Base-by-base conservation (phyloP, 306 rosid genomes). In the Vigna unguiculata region DNA sequence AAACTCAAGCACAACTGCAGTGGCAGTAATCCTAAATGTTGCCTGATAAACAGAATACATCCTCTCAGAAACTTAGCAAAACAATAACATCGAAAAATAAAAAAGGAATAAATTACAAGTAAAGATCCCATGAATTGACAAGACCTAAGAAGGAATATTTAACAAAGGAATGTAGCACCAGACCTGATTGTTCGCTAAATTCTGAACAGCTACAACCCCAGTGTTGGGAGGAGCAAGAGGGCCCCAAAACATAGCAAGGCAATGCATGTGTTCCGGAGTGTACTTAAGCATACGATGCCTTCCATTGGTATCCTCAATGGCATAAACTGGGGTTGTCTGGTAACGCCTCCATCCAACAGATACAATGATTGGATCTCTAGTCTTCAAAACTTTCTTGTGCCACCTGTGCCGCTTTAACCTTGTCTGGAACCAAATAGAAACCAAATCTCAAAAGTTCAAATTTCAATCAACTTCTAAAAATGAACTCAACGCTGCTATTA, bases 281-380 rank as follows among this genome's bases (percentile, higher is more conserved):
- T 95, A 95, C 83, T 95, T 95, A 58, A 95, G 97, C 97, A 92
- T 92, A 2, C 96, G 96, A 66, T 86, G 88, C 86, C 97, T 92
- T 76, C 97, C 99, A 83, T 90, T 90, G 40, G 10, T 59, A 83
- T 92, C 99, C 80, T 95, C 97, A 73, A 83, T 90, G 70, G 96
- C 93, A 86, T 92, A 95, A 82, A 95, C 83, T 58, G 97, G 99
- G 48, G 85, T 85, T 61, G 97, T 95, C 83, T 95, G 99, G 84
- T 92, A 95, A 47, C 97, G 96, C 78, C 99, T 90, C 99, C 99
- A 95, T 79, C 99, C 97, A 77, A 88, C 80, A 71, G 99, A 95
- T 71, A 95, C 87, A 84, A 90, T 86, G 69, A 95, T 82, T 57
- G 97, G 99, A 49, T 95, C 99, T 78, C 93, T 89, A 16, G 90